These are phyloP conservation scores for Aspergillus tamarii DNA, from an alignment of 2,329 filamentous ascomycete genomes.

Conservation along the genomic window DNA sequence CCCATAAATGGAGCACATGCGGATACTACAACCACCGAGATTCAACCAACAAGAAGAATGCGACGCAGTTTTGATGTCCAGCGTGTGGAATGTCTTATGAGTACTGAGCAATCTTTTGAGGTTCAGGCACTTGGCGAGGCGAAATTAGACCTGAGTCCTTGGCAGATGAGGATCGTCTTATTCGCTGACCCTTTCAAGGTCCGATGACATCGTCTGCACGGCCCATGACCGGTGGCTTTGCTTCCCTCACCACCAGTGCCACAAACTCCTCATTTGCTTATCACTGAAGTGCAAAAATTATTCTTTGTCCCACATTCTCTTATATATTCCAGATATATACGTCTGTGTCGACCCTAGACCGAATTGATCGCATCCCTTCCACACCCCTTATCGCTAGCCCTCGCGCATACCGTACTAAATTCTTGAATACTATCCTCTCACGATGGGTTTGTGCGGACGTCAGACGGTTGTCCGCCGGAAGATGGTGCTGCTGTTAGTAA, in stretches of 20 bases:
- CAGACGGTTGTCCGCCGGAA: conserved; percentile 91
- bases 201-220: conserved; percentile 40
- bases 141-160: conserved; percentile 18
- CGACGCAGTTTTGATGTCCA: not conserved
- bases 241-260: conserved; percentile 24
- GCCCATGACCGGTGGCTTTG: conserved; percentile 27
- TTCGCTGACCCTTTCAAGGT: conserved; percentile 35
- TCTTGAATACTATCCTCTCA: conserved; percentile 19
- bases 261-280: conserved; percentile 16
- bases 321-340: conserved; percentile 8
- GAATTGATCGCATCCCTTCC: conserved; percentile 7
- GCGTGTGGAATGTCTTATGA: not conserved
- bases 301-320: not conserved
- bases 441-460: conserved; percentile 67
- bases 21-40: not conserved
- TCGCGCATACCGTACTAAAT: conserved; percentile 13
- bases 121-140: conserved; percentile 19
- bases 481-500: conserved; percentile 79
- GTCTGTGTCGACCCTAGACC: not conserved
- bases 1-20: conserved; percentile 1
- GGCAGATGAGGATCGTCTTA: conserved; percentile 62
- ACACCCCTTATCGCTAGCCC: conserved; percentile 27
- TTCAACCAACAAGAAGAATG: not conserved
- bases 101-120: not conserved
- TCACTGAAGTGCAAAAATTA: conserved; percentile 3